These are phyloP conservation scores for Rhazya stricta DNA, from an alignment of 257 asterid genomes.

Conservation along the genomic window DNA sequence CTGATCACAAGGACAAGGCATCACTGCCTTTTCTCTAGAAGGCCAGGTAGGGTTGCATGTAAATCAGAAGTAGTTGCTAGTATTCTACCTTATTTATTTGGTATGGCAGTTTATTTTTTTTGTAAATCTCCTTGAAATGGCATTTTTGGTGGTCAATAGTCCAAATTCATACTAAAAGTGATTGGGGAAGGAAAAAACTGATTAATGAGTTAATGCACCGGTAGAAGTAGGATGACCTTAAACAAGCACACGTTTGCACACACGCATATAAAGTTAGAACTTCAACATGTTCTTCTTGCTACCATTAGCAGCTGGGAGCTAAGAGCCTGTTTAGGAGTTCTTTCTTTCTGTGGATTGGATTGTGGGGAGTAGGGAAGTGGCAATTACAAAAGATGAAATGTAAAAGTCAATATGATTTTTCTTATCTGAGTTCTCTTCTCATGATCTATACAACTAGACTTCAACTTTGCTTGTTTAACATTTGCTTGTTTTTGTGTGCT, in stretches of 20 bases:
- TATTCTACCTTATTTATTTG: neutral
- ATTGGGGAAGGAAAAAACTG: neutral
- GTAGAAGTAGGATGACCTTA: neutral
- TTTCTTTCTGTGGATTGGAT: neutral
- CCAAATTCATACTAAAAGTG: neutral
- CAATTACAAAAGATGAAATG: neutral
- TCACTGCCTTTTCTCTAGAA: neutral
- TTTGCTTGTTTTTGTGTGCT: neutral
- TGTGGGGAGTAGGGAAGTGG: neutral
- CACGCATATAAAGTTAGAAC: neutral
- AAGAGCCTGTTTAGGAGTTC: neutral
- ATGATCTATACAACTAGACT: neutral
- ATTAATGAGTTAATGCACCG: neutral
- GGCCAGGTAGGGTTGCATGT: neutral
- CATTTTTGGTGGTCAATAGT: neutral
- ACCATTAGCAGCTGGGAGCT: neutral
- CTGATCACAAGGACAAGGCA: neutral
- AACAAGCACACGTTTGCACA: neutral
- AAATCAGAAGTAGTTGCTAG: neutral
- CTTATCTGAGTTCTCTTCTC: neutral
- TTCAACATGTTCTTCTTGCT: neutral
- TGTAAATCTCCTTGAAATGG: neutral
- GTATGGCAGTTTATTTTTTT: neutral
- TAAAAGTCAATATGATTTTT: neutral
- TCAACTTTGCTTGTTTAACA: neutral